Percentiles rank a stretch among this genome's conserved stretches.
Conservation (phyloP, 1,284 basidiomycete genomes). For the Phenoliferia sp. region DNA sequence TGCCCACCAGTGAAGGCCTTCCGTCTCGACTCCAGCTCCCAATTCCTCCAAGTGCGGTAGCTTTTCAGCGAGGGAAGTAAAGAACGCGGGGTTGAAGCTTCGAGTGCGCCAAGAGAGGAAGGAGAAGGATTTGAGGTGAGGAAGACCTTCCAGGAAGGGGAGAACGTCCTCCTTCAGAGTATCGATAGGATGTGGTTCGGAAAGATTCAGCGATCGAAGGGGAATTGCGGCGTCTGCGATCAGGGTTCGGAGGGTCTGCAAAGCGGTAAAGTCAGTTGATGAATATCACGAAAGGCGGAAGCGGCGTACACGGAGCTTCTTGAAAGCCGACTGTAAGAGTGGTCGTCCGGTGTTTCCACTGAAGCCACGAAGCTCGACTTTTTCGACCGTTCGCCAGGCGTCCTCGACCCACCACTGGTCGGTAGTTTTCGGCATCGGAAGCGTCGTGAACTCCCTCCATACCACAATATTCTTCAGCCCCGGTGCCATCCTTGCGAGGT, state of each 20-base stretch:
- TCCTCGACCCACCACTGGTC: neutral
- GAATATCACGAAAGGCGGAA: too few species aligned
- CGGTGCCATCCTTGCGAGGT: neutral
- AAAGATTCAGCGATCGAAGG: conserved; percentile 8
- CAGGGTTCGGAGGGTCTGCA: neutral
- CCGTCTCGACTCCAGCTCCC: conserved; percentile 7
- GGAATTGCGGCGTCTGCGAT: neutral
- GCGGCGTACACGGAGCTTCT: neutral
- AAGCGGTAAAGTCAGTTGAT: neutral
- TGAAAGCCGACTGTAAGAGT: neutral
- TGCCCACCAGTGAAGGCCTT: conserved; percentile 10
- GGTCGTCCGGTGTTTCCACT: neutral
- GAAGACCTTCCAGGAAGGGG: conserved; percentile 4
- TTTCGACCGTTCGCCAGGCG: neutral
- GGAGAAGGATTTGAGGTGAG: conserved; percentile 4
- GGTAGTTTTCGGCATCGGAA: neutral
- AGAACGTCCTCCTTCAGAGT: neutral
- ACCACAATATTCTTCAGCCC: neutral
- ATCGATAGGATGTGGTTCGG: conserved; percentile 1
- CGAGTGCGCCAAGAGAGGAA: conserved; percentile 13
- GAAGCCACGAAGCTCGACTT: neutral
- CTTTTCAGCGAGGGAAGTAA: neutral
- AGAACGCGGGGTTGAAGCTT: neutral
- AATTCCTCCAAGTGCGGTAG: conserved; percentile 13
- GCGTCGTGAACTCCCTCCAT: neutral